Conservation (phyloP, 768 basidiomycete genomes). For the Melanogaster broomeanus region DNA sequence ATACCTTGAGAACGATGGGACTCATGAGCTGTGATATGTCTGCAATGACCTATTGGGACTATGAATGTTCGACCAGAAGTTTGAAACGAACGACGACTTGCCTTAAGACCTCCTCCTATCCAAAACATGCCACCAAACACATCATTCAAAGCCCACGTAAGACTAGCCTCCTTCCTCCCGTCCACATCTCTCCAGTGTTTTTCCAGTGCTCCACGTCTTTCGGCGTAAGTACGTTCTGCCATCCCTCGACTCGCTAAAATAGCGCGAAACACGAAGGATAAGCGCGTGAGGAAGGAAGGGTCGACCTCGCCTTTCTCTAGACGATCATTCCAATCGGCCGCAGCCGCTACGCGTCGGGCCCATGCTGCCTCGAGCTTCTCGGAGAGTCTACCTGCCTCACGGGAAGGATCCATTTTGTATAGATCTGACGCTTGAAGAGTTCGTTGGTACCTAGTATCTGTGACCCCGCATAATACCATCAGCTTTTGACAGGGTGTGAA, state of each 20-base stretch:
- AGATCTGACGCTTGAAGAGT: conserved; percentile 75
- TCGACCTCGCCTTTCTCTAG: conserved; percentile 46
- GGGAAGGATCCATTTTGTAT: conserved; percentile 60
- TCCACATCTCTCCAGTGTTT: conserved; percentile 46
- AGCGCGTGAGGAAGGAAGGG: conserved; percentile 40
- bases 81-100: neutral
- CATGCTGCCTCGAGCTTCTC: conserved; percentile 58
- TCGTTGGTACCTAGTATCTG: conserved; percentile 68
- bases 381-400: conserved; percentile 52
- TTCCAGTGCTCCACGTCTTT: conserved; percentile 35
- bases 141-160: conserved; percentile 63
- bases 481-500: neutral
- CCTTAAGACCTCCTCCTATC: conserved; percentile 63
- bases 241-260: conserved; percentile 5
- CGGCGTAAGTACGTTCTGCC: conserved; percentile 19
- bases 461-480: no score
- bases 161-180: conserved; percentile 49
- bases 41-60: conserved; percentile 47
- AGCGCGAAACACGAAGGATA: conserved; percentile 40
- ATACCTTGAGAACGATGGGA: conserved; percentile 60
- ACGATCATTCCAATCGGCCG: conserved; percentile 56
- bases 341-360: conserved; percentile 45
- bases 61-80: neutral
- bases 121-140: conserved; percentile 60
- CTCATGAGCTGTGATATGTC: conserved; percentile 65